A percentile compares a stretch with the other conserved stretches of the same genome.
These are phyloP conservation scores for Colletotrichum sp. DNA, from an alignment of 2,329 filamentous ascomycete species.

Conservation along the genomic window DNA sequence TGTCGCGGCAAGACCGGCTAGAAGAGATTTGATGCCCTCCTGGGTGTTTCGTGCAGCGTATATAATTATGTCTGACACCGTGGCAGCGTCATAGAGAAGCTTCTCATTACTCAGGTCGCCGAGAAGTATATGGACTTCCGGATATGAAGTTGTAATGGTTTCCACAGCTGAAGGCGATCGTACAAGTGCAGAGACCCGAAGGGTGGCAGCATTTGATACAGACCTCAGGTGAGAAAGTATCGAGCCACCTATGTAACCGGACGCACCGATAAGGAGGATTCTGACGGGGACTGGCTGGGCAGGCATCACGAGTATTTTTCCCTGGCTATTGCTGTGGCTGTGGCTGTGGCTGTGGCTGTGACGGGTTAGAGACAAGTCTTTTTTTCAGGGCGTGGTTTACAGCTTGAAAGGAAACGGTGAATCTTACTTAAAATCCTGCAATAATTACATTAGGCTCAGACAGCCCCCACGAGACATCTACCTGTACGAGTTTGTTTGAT, in stretches of 20 bases:
- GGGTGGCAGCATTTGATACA: neutral
- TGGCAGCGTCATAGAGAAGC: neutral
- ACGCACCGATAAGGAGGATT: neutral
- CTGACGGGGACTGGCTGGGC: neutral
- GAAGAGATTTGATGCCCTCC: neutral
- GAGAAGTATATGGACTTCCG: neutral
- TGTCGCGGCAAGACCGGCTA: neutral
- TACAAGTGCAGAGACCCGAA: neutral
- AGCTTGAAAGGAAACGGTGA: neutral
- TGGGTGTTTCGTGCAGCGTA: neutral
- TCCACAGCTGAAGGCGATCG: neutral
- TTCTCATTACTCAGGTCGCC: neutral
- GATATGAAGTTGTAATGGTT: neutral
- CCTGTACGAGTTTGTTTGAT: neutral
- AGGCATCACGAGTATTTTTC: neutral
- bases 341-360: no score
- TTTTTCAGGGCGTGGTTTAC: no score
- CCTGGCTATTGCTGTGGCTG: neutral
- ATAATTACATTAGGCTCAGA: neutral
- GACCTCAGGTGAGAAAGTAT: neutral
- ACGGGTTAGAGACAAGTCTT: no score
- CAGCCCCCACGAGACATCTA: neutral
- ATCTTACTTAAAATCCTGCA: neutral
- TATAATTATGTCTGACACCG: neutral
- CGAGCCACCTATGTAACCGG: neutral